Percentiles rank a stretch among this genome's conserved stretches.
These are phyloP conservation scores for Chaetomium olivaceum DNA, from an alignment of 2,329 filamentous ascomycete species.

Conservation along the genomic window DNA sequence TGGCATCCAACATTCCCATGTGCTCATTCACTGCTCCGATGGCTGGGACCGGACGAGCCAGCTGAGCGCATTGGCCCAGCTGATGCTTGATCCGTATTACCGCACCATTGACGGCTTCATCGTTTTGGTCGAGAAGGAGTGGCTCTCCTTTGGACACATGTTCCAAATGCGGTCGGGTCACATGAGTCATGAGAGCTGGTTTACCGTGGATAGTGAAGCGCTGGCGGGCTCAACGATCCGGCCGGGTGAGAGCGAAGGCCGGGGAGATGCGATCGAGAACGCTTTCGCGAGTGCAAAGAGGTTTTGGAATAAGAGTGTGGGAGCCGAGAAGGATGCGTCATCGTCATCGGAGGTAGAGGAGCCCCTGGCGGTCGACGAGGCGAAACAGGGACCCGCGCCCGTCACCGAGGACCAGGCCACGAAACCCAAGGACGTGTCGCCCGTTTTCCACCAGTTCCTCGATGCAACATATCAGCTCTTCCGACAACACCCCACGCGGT, in stretches of 20 bases:
- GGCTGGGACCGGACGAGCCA: constrained; percentile 98
- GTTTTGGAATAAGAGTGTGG: constrained; percentile 83
- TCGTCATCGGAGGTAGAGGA: constrained; percentile 59
- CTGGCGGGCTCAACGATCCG: constrained; percentile 65
- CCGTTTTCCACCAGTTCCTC: constrained; percentile 96
- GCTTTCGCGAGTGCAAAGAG: constrained; percentile 81
- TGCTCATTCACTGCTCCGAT: constrained; percentile 95
- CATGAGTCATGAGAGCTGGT: constrained; percentile 91
- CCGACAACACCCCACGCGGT: constrained; percentile 80
- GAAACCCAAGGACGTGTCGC: constrained; percentile 85
- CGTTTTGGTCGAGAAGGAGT: constrained; percentile 93
- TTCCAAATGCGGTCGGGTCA: constrained; percentile 90
- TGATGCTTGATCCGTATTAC: constrained; percentile 95
- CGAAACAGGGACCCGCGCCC: constrained; percentile 30
- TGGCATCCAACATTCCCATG: constrained; percentile 89
- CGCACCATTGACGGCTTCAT: constrained; percentile 94
- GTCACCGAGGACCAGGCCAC: constrained; percentile 65
- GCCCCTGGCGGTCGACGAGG: constrained; percentile 48
- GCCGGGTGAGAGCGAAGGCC: constrained; percentile 61
- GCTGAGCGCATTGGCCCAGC: constrained; percentile 84
- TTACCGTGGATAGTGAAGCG: constrained; percentile 78
- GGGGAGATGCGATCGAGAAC: constrained; percentile 78
- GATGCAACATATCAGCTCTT: constrained; percentile 91
- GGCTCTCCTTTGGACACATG: constrained; percentile 97
- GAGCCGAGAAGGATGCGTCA: constrained; percentile 50